Evolutionary conservation across 1,139 yeast species (phyloP).

Genomic region (Saccharomyces hybrid): DNA sequence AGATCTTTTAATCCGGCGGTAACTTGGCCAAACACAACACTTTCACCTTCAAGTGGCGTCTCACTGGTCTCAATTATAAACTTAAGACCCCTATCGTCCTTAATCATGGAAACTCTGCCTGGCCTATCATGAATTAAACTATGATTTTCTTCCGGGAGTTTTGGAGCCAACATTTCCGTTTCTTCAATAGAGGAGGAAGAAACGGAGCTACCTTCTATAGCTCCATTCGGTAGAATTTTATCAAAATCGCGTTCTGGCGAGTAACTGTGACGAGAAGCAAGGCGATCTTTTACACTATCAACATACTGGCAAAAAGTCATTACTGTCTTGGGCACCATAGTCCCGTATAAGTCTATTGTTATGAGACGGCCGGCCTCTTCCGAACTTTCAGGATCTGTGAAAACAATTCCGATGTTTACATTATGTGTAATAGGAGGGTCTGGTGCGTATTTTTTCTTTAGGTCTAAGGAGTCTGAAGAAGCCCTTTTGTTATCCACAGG

Average conservation of each 20-base stretch:
- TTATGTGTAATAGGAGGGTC: constrained; percentile 31
- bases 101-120: constrained; percentile 73
- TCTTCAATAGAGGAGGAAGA: constrained; percentile 39
- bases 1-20: constrained; percentile 57
- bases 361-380: constrained; percentile 37
- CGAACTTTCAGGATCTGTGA: constrained; percentile 13
- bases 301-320: constrained; percentile 58
- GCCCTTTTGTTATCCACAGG: constrained; percentile 7
- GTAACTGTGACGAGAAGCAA: constrained; percentile 47
- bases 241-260: not conserved
- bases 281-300: constrained; percentile 42
- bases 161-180: not conserved
- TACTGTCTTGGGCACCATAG: constrained; percentile 63
- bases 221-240: not conserved
- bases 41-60: constrained; percentile 39
- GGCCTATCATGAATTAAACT: constrained; percentile 53
- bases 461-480: constrained; percentile 7
- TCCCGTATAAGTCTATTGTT: constrained; percentile 53
- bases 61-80: constrained; percentile 42
- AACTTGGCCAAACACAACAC: constrained; percentile 75
- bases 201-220: constrained; percentile 75
- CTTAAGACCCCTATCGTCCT: constrained; percentile 64
- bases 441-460: constrained; percentile 22
- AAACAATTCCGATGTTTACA: constrained; percentile 23
- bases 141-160: constrained; percentile 53